Base-by-base conservation (phyloP, 176 grass and related monocot genomes). In the Oryza glaberrima region DNA sequence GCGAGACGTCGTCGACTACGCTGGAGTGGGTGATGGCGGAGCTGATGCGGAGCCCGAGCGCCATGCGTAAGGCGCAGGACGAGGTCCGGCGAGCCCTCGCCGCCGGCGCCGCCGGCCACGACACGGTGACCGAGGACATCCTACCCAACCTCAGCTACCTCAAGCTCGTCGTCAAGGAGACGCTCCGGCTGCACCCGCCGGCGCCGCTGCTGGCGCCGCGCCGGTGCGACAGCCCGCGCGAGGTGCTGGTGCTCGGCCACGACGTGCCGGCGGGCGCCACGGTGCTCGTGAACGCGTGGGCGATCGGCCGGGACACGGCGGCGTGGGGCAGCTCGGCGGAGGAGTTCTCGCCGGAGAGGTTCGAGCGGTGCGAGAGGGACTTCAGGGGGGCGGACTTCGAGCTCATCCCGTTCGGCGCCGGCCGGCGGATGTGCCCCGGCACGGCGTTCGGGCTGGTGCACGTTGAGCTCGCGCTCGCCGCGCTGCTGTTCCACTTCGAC, bases 401-500 rank as follows among this genome's bases (percentile, higher is more conserved):
- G 84, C 70, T 75, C 78, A 67, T 88, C 11, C 88, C 91, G 11
- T 93, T 90, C 3, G 88, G 91, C 0, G 72, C 85, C 6, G 91
- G 91, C 0, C 23, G 88, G 25, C 47, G 91, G 85, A 85, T 93
- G 19, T 93, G 91, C 82, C 85, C 85, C 0, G 91, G 88, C 2
- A 85, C 90, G 73, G 9, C 69, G 22, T 94, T 94, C 4, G 92
- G 88, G 2, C 4, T 94, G 17, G 85, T 88, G 28, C 76, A 82
- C 11, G 12, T 90, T 7, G 92, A 90, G 72, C 43, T 94, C 13
- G 72, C 77, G 15, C 85, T 94, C 6, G 92, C 92, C 0, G 82
- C 63, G 26, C n/a, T 94, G 35, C 82, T 94, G 15, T 88, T 76
- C 81, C 88, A 90, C 52, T 94, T 94, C 49, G 85, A 94, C 43